A percentile compares a stretch with the other conserved stretches of the same genome.
Evolutionary conservation across 805 yeast species (phyloP).

Genomic region (Komagataella pseudopastoris): DNA sequence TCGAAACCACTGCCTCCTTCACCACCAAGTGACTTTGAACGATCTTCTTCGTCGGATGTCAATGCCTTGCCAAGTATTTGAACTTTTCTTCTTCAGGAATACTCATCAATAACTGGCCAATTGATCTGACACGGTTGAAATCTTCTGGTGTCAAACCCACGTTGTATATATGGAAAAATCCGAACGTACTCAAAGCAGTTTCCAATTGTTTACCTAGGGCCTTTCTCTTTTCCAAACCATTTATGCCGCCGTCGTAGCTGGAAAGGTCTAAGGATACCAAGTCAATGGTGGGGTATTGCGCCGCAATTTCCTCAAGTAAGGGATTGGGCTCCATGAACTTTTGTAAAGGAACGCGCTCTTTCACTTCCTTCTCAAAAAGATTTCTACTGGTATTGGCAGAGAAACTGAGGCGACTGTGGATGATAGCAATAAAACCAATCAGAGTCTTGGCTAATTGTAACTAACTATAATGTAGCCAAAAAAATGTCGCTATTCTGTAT

Average conservation of each 20-base stretch:
- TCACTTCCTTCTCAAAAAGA: not conserved
- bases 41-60: constrained; percentile 1
- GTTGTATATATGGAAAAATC: constrained; percentile 28
- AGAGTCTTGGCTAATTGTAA: not conserved
- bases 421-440: not conserved
- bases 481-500: not conserved
- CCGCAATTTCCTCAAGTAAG: not conserved
- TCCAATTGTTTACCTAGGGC: constrained; percentile 24
- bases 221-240: constrained; percentile 15
- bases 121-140: constrained; percentile 21
- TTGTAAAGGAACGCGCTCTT: not conserved
- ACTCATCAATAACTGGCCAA: constrained; percentile 27
- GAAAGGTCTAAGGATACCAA: constrained; percentile 23
- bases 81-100: constrained; percentile 25
- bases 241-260: constrained; percentile 22
- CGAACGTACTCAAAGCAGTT: constrained; percentile 24
- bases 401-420: not conserved
- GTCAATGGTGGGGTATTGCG: constrained; percentile 11
- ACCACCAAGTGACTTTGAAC: constrained; percentile 19
- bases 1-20: constrained; percentile 34
- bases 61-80: constrained; percentile 23
- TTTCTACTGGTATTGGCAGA: not conserved
- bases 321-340: not conserved
- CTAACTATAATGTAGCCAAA: not conserved
- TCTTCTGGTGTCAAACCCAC: constrained; percentile 23